Conservation (phyloP, 306 rosid species). For the Erythrophleum fordii region DNA sequence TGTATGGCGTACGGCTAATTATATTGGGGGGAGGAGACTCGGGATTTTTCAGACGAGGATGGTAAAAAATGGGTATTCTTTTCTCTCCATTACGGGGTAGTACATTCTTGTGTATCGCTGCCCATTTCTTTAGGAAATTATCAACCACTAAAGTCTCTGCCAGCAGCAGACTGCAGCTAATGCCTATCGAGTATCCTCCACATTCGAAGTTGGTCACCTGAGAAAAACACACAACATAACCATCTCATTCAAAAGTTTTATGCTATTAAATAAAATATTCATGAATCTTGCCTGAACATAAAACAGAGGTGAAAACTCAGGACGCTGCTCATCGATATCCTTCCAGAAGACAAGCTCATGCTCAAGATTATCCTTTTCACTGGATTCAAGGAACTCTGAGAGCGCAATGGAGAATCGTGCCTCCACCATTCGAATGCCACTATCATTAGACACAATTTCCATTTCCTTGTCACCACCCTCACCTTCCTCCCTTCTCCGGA, state of each 20-base stretch:
- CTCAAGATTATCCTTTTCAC: slow-evolving; percentile 37
- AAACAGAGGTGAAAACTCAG: slow-evolving; percentile 60
- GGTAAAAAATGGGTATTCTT: slow-evolving; percentile 44
- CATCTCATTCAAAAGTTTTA: not conserved
- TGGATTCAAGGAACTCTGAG: slow-evolving; percentile 44
- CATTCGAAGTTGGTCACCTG: slow-evolving; percentile 66
- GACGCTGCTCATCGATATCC: slow-evolving; percentile 48
- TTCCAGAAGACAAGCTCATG: slow-evolving; percentile 70
- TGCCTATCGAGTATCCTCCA: slow-evolving; percentile 70
- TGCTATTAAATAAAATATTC: not conserved
- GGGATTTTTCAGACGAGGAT: not conserved
- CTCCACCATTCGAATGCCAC: slow-evolving; percentile 60
- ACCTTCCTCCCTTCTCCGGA: slow-evolving; percentile 10
- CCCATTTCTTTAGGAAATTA: slow-evolving; percentile 61
- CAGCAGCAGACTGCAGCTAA: slow-evolving; percentile 66
- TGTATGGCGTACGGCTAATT: slow-evolving; percentile 33
- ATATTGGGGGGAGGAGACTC: slow-evolving; percentile 20
- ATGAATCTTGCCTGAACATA: slow-evolving; percentile 58
- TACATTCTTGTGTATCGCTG: slow-evolving; percentile 48
- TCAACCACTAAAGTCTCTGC: slow-evolving; percentile 53
- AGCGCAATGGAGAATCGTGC: slow-evolving; percentile 28
- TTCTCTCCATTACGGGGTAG: slow-evolving; percentile 10
- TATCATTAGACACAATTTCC: slow-evolving; percentile 56
- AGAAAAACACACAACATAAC: not conserved
- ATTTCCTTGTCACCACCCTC: not conserved